Evolutionary conservation across 805 yeast species (phyloP).

Genomic region (Kuraishia ogatae): DNA sequence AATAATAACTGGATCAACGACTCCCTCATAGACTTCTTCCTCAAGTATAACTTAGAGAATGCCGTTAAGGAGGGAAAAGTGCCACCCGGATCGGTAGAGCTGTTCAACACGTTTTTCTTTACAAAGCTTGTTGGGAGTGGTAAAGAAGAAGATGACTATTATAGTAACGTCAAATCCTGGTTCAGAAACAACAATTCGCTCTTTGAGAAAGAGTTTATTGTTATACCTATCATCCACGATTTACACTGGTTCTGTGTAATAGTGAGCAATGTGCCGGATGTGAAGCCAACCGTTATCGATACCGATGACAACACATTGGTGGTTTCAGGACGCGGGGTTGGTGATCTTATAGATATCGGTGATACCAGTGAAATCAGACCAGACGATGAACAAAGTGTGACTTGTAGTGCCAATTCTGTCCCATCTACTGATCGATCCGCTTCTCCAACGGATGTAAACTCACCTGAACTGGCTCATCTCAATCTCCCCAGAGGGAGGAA

Average conservation of each 20-base stretch:
- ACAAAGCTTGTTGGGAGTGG: constrained; percentile 38
- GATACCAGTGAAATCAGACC: neutral
- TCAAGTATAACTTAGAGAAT: constrained; percentile 37
- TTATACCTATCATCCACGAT: constrained; percentile 75
- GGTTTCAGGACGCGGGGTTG: neutral
- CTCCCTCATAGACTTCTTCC: constrained; percentile 75
- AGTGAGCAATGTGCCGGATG: constrained; percentile 41
- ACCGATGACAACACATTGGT: neutral
- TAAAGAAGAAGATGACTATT: constrained; percentile 28
- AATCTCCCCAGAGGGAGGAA: neutral
- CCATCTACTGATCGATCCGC: too few species aligned
- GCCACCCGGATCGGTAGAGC: constrained; percentile 28
- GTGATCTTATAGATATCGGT: neutral
- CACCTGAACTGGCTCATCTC: neutral
- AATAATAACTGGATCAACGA: constrained; percentile 89
- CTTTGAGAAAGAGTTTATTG: constrained; percentile 46
- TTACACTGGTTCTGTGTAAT: constrained; percentile 87
- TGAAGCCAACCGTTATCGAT: constrained; percentile 5
- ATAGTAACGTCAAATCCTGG: constrained; percentile 70
- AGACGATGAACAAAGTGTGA: neutral
- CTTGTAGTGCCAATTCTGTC: too few species aligned
- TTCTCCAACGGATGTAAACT: too few species aligned
- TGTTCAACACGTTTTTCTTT: constrained; percentile 81
- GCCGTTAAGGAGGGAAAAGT: constrained; percentile 13
- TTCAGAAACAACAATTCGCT: constrained; percentile 53